phyloP scores from a whole-genome alignment of 2,329 filamentous ascomycete species.

The Paraconiothyrium sp. region DNA sequence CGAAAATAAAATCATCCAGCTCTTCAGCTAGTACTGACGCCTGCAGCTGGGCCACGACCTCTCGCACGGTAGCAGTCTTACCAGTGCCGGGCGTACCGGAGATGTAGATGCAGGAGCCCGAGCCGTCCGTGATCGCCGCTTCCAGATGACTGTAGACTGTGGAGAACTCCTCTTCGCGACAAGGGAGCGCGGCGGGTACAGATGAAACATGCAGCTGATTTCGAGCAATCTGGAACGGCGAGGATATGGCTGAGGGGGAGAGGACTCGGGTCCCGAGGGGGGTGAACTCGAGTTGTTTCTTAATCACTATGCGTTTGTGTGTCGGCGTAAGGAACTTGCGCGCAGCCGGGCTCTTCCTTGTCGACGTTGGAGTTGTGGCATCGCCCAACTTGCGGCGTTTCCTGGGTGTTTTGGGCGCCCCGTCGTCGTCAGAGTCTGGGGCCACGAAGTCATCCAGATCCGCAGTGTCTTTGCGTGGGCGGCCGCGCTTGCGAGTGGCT shows the following conservation, averaged over 20 bases:
- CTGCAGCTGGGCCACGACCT: slow-evolving; percentile 90
- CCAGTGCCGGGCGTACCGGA: slow-evolving; percentile 98
- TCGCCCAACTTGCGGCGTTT: slow-evolving; percentile 60
- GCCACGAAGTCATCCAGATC: slow-evolving; percentile 58
- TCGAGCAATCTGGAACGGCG: slow-evolving; percentile 90
- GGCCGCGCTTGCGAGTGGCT: slow-evolving; percentile 66
- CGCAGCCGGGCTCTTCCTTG: slow-evolving; percentile 57
- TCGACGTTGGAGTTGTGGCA: slow-evolving; percentile 56
- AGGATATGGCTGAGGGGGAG: slow-evolving; percentile 78
- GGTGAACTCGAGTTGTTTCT: slow-evolving; percentile 93
- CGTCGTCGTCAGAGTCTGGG: slow-evolving; percentile 53
- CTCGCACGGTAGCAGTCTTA: slow-evolving; percentile 95
- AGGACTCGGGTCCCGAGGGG: slow-evolving; percentile 89
- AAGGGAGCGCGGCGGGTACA: slow-evolving; percentile 87
- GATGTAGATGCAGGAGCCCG: slow-evolving; percentile 97
- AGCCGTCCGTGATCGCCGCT: slow-evolving; percentile 90
- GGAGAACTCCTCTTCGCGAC: slow-evolving; percentile 89
- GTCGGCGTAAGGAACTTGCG: slow-evolving; percentile 69
- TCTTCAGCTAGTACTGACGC: slow-evolving; percentile 88
- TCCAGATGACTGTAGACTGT: slow-evolving; percentile 94
- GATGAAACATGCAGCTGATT: slow-evolving; percentile 92
- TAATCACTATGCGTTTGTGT: slow-evolving; percentile 75
- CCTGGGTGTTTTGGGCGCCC: slow-evolving; percentile 55
- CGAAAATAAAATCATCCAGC: slow-evolving; percentile 97
- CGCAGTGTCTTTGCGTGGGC: slow-evolving; percentile 41